Base-by-base conservation (phyloP, 441 rosid genomes). In the Arabidopsis lyrata region DNA sequence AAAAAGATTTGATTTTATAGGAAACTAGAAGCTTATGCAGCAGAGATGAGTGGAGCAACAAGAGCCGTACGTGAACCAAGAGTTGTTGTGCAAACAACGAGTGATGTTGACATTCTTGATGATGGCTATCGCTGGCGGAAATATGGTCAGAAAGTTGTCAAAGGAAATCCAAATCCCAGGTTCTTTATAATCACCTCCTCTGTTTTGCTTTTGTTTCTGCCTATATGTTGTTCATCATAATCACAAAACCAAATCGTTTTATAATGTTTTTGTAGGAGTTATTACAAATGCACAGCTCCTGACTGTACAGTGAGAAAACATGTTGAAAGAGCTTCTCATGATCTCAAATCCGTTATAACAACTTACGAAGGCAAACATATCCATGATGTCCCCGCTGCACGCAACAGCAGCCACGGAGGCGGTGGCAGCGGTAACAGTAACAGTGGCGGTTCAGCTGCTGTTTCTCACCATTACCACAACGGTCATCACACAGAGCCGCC, bases 361-460 rank as follows among this genome's bases (percentile, higher is more conserved):
- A 88, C 99, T 5, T 95, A 95, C 36, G 99, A 93, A 78, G 98
- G 99, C 63, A 95, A 95, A 81, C 99, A 95, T 85, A 91, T 91
- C 63, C 98, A 93, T 12, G 95, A 91, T 60, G 93, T 95, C 8
- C 98, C 98, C 10, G 95, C 95, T 35, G 91, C 97, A 54, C 92
- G 98, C n/a, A 91, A 83, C 78, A 93, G 88, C 83, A 87, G 88
- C 82, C 93, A 92, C 71, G 74, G 73, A 4, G 70, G 69, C 8
- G 72, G 63, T 16, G 56, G 55, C 15, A 56, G 22, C 3, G 70
- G 75, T 35, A 70, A 55, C 55, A 48, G 70, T 63, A 76, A 63
- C 61, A 32, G 66, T 6, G 63, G 72, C 1, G 68, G 39, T 35
- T 27, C 77, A 16, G 58, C 58, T 0, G 44, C 68, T 24, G 59